Evolutionary conservation across 1,284 basidiomycete genomes (phyloP).

Genomic region (Irpex sp.): DNA sequence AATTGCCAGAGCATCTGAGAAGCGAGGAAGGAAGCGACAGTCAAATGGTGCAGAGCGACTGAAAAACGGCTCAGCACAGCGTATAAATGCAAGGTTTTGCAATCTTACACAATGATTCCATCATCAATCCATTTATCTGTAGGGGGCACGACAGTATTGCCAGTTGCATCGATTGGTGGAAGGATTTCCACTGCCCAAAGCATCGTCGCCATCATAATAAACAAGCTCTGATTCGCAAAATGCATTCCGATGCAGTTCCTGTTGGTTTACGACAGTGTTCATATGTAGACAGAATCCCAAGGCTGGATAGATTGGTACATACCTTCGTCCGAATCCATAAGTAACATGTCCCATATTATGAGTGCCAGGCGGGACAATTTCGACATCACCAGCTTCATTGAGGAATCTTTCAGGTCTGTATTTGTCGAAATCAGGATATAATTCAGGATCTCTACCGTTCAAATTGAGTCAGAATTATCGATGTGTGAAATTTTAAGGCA

Average conservation of each 20-base stretch:
- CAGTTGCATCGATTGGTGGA: not conserved
- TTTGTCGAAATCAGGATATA: not conserved
- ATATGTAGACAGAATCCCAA: not conserved
- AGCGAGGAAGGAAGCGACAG: too few relatives aligned
- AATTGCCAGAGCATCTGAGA: too few relatives aligned
- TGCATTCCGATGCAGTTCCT: not conserved
- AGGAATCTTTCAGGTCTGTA: not conserved
- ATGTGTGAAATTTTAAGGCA: too few relatives aligned
- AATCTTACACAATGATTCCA: not conserved
- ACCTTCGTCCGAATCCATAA: conserved; percentile 1
- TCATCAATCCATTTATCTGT: not conserved
- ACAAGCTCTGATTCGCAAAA: not conserved
- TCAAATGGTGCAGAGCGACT: too few relatives aligned
- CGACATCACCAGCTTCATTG: not conserved
- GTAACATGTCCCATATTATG: not conserved
- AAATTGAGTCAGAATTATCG: too few relatives aligned
- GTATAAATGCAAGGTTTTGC: too few relatives aligned
- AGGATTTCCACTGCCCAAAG: not conserved
- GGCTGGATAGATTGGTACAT: not conserved
- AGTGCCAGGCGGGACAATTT: not conserved
- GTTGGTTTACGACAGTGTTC: not conserved
- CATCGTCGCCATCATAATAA: not conserved
- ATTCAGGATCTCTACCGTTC: not conserved
- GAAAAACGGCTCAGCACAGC: too few relatives aligned
- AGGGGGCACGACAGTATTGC: not conserved